Base-by-base conservation (phyloP, 2,329 filamentous ascomycete species). In the Zelopaecilomyces penicillatus region DNA sequence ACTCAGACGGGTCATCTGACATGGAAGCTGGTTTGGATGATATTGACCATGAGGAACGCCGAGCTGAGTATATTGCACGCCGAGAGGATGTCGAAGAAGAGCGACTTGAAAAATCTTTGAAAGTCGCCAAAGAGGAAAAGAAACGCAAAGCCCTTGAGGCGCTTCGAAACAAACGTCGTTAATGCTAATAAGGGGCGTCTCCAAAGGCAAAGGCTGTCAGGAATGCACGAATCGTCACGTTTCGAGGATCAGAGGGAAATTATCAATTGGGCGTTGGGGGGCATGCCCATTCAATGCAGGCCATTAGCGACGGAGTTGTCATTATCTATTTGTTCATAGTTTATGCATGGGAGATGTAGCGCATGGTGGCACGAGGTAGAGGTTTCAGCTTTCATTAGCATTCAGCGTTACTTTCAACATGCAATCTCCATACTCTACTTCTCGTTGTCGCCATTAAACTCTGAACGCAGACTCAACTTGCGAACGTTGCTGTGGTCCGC, bases 11-110 rank as follows among this genome's bases (percentile, higher is more conserved):
- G 5, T 85, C 82, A 5, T 87, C 83, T 5, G 85, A 87, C 54
- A 89, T 89, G 83, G 85, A 89, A 61, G 86, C 83, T 2, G 84
- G 83, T 31, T 61, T 83, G 33, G 82, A 82, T 48, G 85, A 89
- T 53, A 77, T 90, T 42, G 83, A 88, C 49, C 68, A 74, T 32
- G 86, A 91, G 60, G 86, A 91, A 60, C 67, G 71, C 39, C 59
- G 67, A 41, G 83, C 85, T 2, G 75, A 82, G 48, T 64, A 68
- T 30, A 70, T 74, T 44, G 86, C 84, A 27, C 76, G 76, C 37
- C 73, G 74, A 39, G 86, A 90, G 58, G 86, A 90, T 54, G 69
- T 75, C 12, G 69, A 78, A 52, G 80, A 84, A 47, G 66, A 84
- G 53, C 71, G 70, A 3, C 73, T 84, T 36, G 83, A 85, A 61